A percentile compares a stretch with the other conserved stretches of the same genome.
Evolutionary conservation across 2,329 filamentous ascomycete genomes (phyloP).

Genomic region (Beauveria sp.): DNA sequence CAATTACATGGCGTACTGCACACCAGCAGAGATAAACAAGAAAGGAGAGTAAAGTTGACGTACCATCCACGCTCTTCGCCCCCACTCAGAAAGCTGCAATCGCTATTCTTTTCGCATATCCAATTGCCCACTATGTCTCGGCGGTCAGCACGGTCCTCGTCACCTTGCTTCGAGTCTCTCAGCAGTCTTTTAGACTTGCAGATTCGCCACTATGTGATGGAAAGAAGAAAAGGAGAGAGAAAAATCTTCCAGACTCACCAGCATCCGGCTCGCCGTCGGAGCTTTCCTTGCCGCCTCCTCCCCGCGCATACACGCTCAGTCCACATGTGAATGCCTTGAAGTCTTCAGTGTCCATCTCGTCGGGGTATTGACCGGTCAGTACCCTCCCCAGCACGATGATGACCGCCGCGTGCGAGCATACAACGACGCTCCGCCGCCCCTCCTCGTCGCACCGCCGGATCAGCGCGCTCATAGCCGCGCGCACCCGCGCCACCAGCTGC

Average conservation of each 20-base stretch:
- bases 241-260: neutral
- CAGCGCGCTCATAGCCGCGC: conserved; percentile 60
- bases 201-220: neutral
- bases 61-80: conserved; percentile 88
- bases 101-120: conserved; percentile 72
- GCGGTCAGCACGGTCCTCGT: conserved; percentile 23
- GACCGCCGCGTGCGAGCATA: conserved; percentile 85
- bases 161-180: neutral
- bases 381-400: conserved; percentile 80
- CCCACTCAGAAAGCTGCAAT: conserved; percentile 71
- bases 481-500: conserved; percentile 73
- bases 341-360: conserved; percentile 64
- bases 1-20: neutral
- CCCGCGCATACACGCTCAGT: conserved; percentile 53
- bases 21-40: neutral
- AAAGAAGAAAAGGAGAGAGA: neutral
- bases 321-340: conserved; percentile 82
- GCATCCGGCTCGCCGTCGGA: neutral
- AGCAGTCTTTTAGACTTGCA: neutral
- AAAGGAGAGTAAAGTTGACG: conserved; percentile 24
- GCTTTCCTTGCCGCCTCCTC: neutral
- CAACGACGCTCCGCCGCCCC: conserved; percentile 60
- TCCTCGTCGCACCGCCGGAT: conserved; percentile 66
- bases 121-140: conserved; percentile 55
- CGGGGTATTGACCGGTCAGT: conserved; percentile 71